Conservation (phyloP, 148 eudicot species). For the Selenicereus undatus region DNA sequence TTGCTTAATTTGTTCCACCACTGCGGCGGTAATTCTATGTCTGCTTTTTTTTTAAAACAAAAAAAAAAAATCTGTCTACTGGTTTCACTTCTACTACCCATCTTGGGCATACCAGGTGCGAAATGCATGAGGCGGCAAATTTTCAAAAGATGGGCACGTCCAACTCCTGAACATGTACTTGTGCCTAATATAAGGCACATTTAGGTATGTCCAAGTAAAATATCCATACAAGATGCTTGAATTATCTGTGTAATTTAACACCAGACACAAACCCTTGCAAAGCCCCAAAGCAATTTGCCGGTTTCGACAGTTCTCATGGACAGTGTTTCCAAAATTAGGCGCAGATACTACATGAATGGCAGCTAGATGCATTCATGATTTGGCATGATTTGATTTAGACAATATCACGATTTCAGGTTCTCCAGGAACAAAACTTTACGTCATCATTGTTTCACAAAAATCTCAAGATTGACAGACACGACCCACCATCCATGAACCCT, state of each 20-base stretch:
- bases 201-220: not conserved
- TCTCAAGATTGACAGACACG: not conserved
- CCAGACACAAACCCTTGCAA: not conserved
- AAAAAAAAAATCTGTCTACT: no score
- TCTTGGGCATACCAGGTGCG: no score
- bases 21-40: not conserved
- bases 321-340: not conserved
- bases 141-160: not conserved
- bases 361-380: not conserved
- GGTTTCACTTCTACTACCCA: not conserved
- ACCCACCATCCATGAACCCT: conserved; percentile 99
- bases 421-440: not conserved
- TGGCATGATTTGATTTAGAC: not conserved
- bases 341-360: not conserved
- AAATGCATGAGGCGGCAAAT: not conserved
- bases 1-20: no score
- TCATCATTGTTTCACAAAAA: not conserved
- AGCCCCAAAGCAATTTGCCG: not conserved
- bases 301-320: not conserved
- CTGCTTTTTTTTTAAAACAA: no score
- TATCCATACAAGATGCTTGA: not conserved
- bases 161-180: no score
- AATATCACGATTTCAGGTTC: not conserved
- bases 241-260: not conserved
- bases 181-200: not conserved